A percentile compares a stretch with the other conserved stretches of the same genome.
phyloP scores from a whole-genome alignment of 768 basidiomycete species.

The Lepiota venenata region DNA sequence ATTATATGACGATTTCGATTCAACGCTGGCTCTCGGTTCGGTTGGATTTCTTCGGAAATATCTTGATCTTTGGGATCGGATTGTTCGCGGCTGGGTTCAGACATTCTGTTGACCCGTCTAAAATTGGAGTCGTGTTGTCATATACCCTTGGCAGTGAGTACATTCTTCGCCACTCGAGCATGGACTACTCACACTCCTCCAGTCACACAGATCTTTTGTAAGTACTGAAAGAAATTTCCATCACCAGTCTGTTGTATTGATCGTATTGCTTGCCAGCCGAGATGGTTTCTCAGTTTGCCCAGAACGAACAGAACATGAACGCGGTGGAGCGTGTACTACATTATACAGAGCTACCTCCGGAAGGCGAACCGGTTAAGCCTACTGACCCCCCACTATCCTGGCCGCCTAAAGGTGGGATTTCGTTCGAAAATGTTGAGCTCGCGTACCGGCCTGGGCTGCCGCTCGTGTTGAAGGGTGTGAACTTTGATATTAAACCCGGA shows the following conservation, averaged over 20 bases:
- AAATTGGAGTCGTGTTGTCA: constrained; percentile 53
- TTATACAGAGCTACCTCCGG: constrained; percentile 59
- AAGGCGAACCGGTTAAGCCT: constrained; percentile 41
- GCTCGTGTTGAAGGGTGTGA: constrained; percentile 57
- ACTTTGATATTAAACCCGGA: constrained; percentile 52
- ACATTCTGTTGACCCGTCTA: constrained; percentile 32
- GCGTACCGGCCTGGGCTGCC: constrained; percentile 63
- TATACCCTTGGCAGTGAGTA: constrained; percentile 46
- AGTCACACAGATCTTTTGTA: constrained; percentile 49
- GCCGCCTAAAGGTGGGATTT: constrained; percentile 50
- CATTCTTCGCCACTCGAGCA: background rate
- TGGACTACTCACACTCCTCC: background rate
- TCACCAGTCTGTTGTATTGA: background rate
- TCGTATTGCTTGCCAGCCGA: constrained; percentile 33
- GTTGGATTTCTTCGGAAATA: constrained; percentile 63
- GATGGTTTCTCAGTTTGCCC: constrained; percentile 53
- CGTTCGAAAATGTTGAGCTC: constrained; percentile 53
- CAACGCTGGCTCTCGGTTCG: constrained; percentile 64
- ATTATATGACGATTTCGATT: constrained; percentile 61
- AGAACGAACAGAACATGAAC: constrained; percentile 71
- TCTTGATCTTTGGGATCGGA: constrained; percentile 67
- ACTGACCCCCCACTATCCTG: constrained; percentile 46
- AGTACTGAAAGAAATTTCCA: constrained; percentile 12
- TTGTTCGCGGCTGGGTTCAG: constrained; percentile 67
- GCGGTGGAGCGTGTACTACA: constrained; percentile 68